Base-by-base conservation (phyloP, 23 red algal genomes). In the Gracilaria caudata region DNA sequence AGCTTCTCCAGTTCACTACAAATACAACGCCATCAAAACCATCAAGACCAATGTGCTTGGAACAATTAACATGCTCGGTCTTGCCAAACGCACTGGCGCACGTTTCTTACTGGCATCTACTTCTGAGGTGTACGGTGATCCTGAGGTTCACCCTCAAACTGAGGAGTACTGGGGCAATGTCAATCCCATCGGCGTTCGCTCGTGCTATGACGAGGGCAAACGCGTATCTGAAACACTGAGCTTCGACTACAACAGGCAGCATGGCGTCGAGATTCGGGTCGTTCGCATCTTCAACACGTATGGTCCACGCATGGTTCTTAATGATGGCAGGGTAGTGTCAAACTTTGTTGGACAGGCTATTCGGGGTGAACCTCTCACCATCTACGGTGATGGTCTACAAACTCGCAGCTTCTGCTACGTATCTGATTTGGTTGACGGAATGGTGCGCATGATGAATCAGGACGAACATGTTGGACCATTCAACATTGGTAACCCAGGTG, bases 111-210 rank as follows among this genome's bases (percentile, higher is more conserved):
- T 99, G 38, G 97, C 97, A 29, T 93, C 88, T 56, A 99, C 97
- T 51, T 93, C 87, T 0, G 97, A 99, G 88, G 97, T 99, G 44
- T 99, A 99, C 49, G 97, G 97, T 39, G 97, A 99, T 79, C 97
- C 97, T 44, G 86, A 92, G 43, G 53, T 88, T 24, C 97, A 99
- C 73, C 97, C 97, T 1, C 97, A 99, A 56, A 64, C 76, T n/a
- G 97, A 99, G 84, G 93, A 95, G 58, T 99, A 99, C 64, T 99
- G 93, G 93, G 97, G 97, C 30, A 99, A 99, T 79, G 97, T 99
- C 63, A 99, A 99, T 81, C 94, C 93, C 13, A 96, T 95, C 64
- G 97, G 97, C 32, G 93, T 99, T 34, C 88, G 97, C 40, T 92
- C 87, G 16, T 99, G 97, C 79, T 99, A 99, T 75, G 97, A 99